Percentiles rank a stretch among this genome's conserved stretches.
Conservation (phyloP, 495 filamentous ascomycete species). For the Daldinia caldariorum region DNA sequence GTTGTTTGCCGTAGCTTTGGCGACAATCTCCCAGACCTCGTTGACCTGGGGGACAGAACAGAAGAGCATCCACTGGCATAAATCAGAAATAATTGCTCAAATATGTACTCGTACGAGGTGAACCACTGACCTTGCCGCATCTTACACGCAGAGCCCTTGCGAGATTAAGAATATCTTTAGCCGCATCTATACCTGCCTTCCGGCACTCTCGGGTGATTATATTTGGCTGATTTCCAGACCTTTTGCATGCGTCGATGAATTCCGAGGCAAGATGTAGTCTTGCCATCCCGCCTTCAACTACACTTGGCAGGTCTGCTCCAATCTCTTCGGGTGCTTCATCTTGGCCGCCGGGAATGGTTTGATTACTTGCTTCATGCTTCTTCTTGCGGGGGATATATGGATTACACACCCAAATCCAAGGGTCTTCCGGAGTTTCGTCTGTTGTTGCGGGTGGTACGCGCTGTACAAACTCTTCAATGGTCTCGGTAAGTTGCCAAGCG, state of each 20-base stretch:
- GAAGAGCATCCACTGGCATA: constrained; percentile 81
- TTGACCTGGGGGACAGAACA: constrained; percentile 65
- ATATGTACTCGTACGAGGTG: background rate
- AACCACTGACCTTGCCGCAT: constrained; percentile 66
- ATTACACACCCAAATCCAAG: constrained; percentile 76
- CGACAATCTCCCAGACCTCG: constrained; percentile 69
- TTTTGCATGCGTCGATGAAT: constrained; percentile 46
- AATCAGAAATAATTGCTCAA: constrained; percentile 22
- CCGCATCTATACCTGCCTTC: constrained; percentile 60
- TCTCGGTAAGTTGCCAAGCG: constrained; percentile 67
- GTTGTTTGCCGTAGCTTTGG: constrained; percentile 67
- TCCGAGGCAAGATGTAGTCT: constrained; percentile 49
- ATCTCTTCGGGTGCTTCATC: constrained; percentile 49
- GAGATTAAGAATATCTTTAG: constrained; percentile 63
- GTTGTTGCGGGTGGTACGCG: constrained; percentile 74
- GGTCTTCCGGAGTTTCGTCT: constrained; percentile 46
- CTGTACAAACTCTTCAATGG: constrained; percentile 67
- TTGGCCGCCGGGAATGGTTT: constrained; percentile 56
- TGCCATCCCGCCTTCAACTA: constrained; percentile 49
- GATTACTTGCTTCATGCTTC: constrained; percentile 36
- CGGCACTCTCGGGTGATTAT: constrained; percentile 61
- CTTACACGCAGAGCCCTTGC: constrained; percentile 65
- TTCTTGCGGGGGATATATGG: constrained; percentile 52
- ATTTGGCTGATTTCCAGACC: constrained; percentile 44
- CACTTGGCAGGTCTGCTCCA: constrained; percentile 37